Evolutionary conservation across 2,329 filamentous ascomycete species (phyloP).

Genomic region (Coleophoma cylindrospora): DNA sequence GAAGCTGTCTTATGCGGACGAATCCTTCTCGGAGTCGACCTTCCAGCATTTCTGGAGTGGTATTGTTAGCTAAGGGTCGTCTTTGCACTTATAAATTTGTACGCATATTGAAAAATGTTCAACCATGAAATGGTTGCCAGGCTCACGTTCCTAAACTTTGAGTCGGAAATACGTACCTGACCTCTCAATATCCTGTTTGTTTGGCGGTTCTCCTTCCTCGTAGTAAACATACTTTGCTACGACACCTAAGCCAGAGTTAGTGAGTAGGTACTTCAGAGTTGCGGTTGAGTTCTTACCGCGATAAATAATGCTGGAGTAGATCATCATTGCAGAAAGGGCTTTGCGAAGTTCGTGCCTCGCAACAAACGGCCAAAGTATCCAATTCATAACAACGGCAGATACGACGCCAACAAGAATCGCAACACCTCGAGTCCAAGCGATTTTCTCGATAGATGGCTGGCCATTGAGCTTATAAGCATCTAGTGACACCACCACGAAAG

Average conservation of each 20-base stretch:
- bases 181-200: constrained; percentile 40
- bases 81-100: too few relatives aligned
- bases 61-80: constrained; percentile 3
- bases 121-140: too few relatives aligned
- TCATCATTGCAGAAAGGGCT: constrained; percentile 50
- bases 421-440: constrained; percentile 42
- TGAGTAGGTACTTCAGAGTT: background rate
- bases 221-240: constrained; percentile 56
- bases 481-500: constrained; percentile 50
- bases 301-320: constrained; percentile 53
- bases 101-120: too few relatives aligned
- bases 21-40: constrained; percentile 56
- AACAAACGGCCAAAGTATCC: constrained; percentile 57
- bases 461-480: constrained; percentile 23
- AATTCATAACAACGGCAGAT: constrained; percentile 50
- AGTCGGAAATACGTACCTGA: constrained; percentile 27
- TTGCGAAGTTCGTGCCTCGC: constrained; percentile 53
- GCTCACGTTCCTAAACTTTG: too few relatives aligned
- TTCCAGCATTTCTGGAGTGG: constrained; percentile 45
- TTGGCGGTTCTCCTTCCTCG: constrained; percentile 46
- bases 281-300: constrained; percentile 19
- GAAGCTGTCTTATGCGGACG: constrained; percentile 49
- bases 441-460: constrained; percentile 29
- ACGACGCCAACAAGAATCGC: constrained; percentile 49
- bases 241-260: constrained; percentile 23